Percentiles rank a stretch among this genome's conserved stretches.
Conservation (phyloP, 352 stramenopile genomes). For the Pythium grandisporangium region DNA sequence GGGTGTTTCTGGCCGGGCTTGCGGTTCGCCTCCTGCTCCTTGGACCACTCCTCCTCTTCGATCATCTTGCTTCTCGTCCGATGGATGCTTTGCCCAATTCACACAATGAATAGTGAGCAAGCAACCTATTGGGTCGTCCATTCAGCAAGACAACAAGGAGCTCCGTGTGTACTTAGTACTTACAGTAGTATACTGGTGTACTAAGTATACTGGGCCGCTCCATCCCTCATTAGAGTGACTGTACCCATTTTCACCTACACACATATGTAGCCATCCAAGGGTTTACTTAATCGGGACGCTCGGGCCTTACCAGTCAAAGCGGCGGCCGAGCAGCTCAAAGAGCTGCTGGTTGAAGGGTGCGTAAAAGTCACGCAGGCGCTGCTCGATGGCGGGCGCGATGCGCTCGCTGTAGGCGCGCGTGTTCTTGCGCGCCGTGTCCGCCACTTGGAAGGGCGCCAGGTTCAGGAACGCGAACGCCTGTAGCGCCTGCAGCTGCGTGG, state of each 20-base stretch:
- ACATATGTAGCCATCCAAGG: too few species aligned
- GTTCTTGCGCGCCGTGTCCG: constrained; percentile 57
- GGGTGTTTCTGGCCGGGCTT: constrained; percentile 86
- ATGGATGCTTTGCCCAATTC: not conserved
- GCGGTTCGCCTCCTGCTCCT: constrained; percentile 83
- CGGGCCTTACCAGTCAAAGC: constrained; percentile 35
- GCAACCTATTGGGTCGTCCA: too few species aligned
- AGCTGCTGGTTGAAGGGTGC: constrained; percentile 59
- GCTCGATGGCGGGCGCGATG: constrained; percentile 18
- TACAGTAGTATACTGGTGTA: too few species aligned
- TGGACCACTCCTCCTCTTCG: constrained; percentile 83
- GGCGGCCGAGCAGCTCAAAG: constrained; percentile 34
- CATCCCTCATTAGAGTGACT: too few species aligned
- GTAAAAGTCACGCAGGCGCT: constrained; percentile 50
- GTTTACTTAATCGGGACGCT: too few species aligned
- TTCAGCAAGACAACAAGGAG: not conserved
- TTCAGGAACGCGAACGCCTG: constrained; percentile 37
- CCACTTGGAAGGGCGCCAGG: constrained; percentile 16
- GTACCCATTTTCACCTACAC: too few species aligned
- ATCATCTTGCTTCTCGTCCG: constrained; percentile 30
- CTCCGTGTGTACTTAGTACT: too few species aligned
- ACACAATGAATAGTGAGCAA: too few species aligned
- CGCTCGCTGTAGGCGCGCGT: constrained; percentile 42
- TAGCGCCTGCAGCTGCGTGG: constrained; percentile 21
- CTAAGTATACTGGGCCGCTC: too few species aligned